These are phyloP conservation scores for Fusarium pilosicola DNA, from an alignment of 2,329 filamentous ascomycete species.

Conservation along the genomic window DNA sequence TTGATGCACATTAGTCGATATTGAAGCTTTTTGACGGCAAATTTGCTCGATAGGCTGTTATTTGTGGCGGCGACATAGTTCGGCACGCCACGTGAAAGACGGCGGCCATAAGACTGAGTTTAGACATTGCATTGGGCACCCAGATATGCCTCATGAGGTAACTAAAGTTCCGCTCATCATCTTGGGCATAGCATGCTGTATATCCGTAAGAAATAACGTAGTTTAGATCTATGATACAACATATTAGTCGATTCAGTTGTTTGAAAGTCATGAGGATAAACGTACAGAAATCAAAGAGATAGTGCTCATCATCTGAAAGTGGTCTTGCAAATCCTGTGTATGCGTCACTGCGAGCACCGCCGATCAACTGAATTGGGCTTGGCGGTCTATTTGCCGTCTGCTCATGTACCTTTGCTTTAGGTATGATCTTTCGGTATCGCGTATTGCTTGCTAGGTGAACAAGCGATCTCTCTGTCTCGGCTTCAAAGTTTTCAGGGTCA, in stretches of 20 bases:
- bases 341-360: neutral
- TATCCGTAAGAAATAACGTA: conserved; percentile 13
- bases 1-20: conserved; percentile 4
- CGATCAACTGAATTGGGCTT: neutral
- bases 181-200: conserved; percentile 2
- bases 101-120: conserved; percentile 24
- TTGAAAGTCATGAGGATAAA: neutral
- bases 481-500: no score
- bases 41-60: conserved; percentile 2
- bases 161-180: neutral
- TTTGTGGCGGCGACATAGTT: conserved; percentile 21
- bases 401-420: neutral
- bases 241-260: neutral
- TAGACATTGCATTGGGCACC: conserved; percentile 26
- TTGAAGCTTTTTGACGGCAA: neutral
- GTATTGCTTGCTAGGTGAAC: no score
- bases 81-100: conserved; percentile 32
- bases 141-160: conserved; percentile 10
- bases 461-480: neutral
- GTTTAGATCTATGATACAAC: neutral
- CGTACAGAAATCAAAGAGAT: conserved; percentile 17
- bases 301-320: conserved; percentile 17
- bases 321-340: conserved; percentile 1
- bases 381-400: neutral
- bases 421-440: neutral